Conservation (phyloP, 2,329 filamentous ascomycete genomes). For the Lasiodiplodia gonubiensis region DNA sequence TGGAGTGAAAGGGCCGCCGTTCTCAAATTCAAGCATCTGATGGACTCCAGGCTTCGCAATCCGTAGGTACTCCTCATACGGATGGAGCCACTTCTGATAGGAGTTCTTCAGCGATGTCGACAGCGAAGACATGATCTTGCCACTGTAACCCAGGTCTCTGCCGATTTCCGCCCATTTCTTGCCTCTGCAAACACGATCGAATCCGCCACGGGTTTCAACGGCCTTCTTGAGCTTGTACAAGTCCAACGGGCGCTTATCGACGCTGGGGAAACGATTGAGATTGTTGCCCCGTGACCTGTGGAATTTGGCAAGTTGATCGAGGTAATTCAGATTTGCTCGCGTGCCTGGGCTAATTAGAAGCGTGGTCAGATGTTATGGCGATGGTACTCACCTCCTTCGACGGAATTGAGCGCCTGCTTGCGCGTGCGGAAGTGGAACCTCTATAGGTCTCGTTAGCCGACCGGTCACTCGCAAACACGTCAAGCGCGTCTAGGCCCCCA, state of each 20-base stretch:
- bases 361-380: background rate
- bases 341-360: slow-evolving; percentile 65
- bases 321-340: slow-evolving; percentile 91
- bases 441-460: slow-evolving; percentile 53
- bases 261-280: slow-evolving; percentile 90
- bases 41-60: slow-evolving; percentile 95
- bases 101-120: slow-evolving; percentile 98
- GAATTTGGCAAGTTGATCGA: slow-evolving; percentile 93
- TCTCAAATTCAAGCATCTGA: slow-evolving; percentile 89
- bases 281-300: slow-evolving; percentile 97
- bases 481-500: slow-evolving; percentile 3
- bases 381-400: slow-evolving; percentile 83
- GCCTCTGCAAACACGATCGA: slow-evolving; percentile 93
- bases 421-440: slow-evolving; percentile 96
- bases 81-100: slow-evolving; percentile 94
- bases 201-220: slow-evolving; percentile 91
- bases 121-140: slow-evolving; percentile 98
- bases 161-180: slow-evolving; percentile 99
- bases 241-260: slow-evolving; percentile 96
- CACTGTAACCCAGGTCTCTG: slow-evolving; percentile 93
- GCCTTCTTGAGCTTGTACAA: slow-evolving; percentile 96
- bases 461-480: background rate
- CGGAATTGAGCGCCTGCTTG: slow-evolving; percentile 95
- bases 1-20: slow-evolving; percentile 86
- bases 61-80: slow-evolving; percentile 92